phyloP scores from a whole-genome alignment of 2,329 filamentous ascomycete genomes.

The Diplodia seriata region DNA sequence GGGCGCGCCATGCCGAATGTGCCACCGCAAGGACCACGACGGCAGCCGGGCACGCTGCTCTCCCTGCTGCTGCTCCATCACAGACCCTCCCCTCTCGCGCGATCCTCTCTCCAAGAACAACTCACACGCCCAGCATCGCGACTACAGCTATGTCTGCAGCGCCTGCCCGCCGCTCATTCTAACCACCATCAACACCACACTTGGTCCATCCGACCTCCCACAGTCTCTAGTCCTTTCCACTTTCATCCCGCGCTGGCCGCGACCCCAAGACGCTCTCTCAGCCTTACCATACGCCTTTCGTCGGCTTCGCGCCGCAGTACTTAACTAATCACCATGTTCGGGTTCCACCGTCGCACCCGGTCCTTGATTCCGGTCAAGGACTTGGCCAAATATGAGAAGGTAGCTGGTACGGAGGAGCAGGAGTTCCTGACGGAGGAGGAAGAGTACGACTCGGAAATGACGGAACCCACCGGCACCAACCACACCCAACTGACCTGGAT shows the following conservation, averaged over 20 bases:
- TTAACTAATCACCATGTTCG: slow-evolving; percentile 46
- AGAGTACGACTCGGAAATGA: slow-evolving; percentile 37
- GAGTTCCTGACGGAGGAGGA: slow-evolving; percentile 41
- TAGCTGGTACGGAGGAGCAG: slow-evolving; percentile 44
- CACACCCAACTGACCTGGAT: slow-evolving; percentile 49
- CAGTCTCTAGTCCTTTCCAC: slow-evolving; percentile 20
- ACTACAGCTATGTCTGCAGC: slow-evolving; percentile 32
- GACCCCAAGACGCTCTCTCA: slow-evolving; percentile 26
- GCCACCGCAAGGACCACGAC: slow-evolving; percentile 21
- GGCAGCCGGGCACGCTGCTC: slow-evolving; percentile 20
- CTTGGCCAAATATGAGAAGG: slow-evolving; percentile 51
- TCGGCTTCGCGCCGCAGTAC: slow-evolving; percentile 12
- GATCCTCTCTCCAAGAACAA: slow-evolving; percentile 24
- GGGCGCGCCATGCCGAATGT: slow-evolving; percentile 15
- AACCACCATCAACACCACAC: slow-evolving; percentile 15
- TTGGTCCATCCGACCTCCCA: slow-evolving; percentile 26
- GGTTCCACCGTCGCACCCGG: slow-evolving; percentile 52
- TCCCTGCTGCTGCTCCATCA: slow-evolving; percentile 29
- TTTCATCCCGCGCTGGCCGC: slow-evolving; percentile 29
- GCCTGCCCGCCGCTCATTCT: slow-evolving; percentile 31
- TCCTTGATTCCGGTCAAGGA: slow-evolving; percentile 54
- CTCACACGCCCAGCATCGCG: slow-evolving; percentile 27
- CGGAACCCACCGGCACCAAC: slow-evolving; percentile 28
- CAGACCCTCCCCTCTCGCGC: slow-evolving; percentile 26
- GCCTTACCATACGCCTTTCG: slow-evolving; percentile 5